Evolutionary conservation across 2,329 filamentous ascomycete species (phyloP).

Genomic region (Aspergillus luchuensis): DNA sequence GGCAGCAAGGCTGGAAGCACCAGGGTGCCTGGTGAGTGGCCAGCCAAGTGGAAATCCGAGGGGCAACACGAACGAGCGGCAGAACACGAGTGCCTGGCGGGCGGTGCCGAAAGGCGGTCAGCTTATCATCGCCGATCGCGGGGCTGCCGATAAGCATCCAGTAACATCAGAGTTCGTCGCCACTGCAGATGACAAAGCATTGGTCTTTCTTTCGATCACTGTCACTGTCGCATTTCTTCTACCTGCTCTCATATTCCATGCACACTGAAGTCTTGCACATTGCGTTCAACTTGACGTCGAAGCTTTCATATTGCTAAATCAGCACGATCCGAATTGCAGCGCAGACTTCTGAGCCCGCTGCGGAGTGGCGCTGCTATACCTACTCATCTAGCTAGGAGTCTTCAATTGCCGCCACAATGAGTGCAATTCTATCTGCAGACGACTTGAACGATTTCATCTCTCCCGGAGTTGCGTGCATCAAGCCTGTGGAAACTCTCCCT

Average conservation of each 20-base stretch:
- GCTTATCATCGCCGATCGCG: slow-evolving; percentile 32
- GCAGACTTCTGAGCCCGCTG: not conserved
- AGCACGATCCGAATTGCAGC: not conserved
- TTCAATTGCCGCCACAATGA: slow-evolving; percentile 63
- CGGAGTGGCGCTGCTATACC: slow-evolving; percentile 11
- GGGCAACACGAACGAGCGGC: slow-evolving; percentile 4
- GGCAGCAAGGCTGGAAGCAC: not conserved
- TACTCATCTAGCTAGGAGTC: slow-evolving; percentile 15
- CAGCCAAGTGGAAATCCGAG: not conserved
- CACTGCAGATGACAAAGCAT: slow-evolving; percentile 38
- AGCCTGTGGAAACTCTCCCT: slow-evolving; percentile 91
- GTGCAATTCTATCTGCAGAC: slow-evolving; percentile 93
- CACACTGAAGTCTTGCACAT: not conserved
- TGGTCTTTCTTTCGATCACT: slow-evolving; percentile 21
- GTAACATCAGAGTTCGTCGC: slow-evolving; percentile 22
- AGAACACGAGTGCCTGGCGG: slow-evolving; percentile 7
- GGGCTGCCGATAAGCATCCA: slow-evolving; percentile 9
- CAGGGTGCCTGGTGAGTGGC: not conserved
- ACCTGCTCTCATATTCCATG: not conserved
- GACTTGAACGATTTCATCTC: slow-evolving; percentile 99
- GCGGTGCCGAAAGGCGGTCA: slow-evolving; percentile 24
- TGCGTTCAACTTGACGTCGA: not conserved
- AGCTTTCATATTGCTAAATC: not conserved
- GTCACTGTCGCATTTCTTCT: slow-evolving; percentile 12
- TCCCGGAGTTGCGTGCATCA: slow-evolving; percentile 96